Evolutionary conservation across 257 asterid genomes (phyloP).

Genomic region (Solanum ossicruentum): DNA sequence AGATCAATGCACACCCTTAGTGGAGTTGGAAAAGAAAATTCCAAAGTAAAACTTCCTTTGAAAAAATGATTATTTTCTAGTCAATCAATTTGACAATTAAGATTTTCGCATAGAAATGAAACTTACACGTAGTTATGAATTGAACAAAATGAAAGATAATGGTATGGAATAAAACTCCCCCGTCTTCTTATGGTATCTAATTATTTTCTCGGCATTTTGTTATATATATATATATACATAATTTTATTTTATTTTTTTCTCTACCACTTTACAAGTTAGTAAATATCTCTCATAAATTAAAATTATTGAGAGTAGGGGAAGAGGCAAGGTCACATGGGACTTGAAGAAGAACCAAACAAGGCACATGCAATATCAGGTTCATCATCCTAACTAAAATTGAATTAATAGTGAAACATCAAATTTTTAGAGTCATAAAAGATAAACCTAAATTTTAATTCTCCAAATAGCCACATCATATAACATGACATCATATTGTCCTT

Average conservation of each 20-base stretch:
- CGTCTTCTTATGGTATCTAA: neutral
- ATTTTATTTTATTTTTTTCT: too few species aligned
- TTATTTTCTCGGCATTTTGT: too few species aligned
- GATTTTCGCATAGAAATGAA: too few species aligned
- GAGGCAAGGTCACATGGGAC: neutral
- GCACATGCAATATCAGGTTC: neutral
- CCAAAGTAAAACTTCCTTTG: too few species aligned
- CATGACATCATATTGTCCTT: neutral
- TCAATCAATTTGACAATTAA: too few species aligned
- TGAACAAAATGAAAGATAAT: neutral
- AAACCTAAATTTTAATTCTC: neutral
- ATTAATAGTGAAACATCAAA: neutral
- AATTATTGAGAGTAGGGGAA: too few species aligned
- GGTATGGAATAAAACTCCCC: neutral
- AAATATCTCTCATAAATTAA: too few species aligned
- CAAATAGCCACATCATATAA: neutral
- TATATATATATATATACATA: too few species aligned
- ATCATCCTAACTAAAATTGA: neutral
- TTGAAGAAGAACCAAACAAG: neutral
- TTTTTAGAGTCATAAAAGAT: neutral
- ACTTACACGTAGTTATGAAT: neutral
- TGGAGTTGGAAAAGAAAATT: too few species aligned
- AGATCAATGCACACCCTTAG: too few species aligned
- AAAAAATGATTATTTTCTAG: too few species aligned
- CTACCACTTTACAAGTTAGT: too few species aligned